Conservation (phyloP, 75 land plant species). For the Isoetes taiwanensis region DNA sequence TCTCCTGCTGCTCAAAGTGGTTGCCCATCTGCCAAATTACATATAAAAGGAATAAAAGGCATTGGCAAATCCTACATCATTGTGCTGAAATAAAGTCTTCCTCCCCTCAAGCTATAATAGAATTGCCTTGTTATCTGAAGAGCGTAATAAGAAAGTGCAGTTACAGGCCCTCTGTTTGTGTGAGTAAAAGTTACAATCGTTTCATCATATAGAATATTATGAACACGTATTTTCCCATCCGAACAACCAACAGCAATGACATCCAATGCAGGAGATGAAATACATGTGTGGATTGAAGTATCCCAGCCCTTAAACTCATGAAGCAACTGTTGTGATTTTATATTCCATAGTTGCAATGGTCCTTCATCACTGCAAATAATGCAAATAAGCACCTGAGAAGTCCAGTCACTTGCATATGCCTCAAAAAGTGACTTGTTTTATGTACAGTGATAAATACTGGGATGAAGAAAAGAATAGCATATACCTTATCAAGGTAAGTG, state of each 20-base stretch:
- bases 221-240: slow-evolving; percentile 82
- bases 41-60: neutral
- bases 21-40: slow-evolving; percentile 53
- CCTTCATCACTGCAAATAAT: slow-evolving; percentile 91
- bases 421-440: no score
- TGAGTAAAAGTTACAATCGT: slow-evolving; percentile 63
- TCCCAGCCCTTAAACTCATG: slow-evolving; percentile 89
- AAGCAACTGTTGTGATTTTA: slow-evolving; percentile 56
- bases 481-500: slow-evolving; percentile 90
- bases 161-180: slow-evolving; percentile 68
- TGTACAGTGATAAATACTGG: no score
- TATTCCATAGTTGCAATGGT: slow-evolving; percentile 74
- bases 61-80: neutral
- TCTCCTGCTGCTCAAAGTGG: slow-evolving; percentile 95
- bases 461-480: neutral
- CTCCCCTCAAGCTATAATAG: no score
- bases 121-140: no score
- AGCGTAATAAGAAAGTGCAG: slow-evolving; percentile 81
- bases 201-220: slow-evolving; percentile 80
- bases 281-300: slow-evolving; percentile 54
- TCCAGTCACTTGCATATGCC: neutral
- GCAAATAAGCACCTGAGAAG: slow-evolving; percentile 61
- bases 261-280: slow-evolving; percentile 87
- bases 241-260: slow-evolving; percentile 89
- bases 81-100: neutral